Evolutionary conservation across 2,329 filamentous ascomycete genomes (phyloP), one percentile per base, ranked within the genome.

Genomic region (Grosmannia penicillata): DNA sequence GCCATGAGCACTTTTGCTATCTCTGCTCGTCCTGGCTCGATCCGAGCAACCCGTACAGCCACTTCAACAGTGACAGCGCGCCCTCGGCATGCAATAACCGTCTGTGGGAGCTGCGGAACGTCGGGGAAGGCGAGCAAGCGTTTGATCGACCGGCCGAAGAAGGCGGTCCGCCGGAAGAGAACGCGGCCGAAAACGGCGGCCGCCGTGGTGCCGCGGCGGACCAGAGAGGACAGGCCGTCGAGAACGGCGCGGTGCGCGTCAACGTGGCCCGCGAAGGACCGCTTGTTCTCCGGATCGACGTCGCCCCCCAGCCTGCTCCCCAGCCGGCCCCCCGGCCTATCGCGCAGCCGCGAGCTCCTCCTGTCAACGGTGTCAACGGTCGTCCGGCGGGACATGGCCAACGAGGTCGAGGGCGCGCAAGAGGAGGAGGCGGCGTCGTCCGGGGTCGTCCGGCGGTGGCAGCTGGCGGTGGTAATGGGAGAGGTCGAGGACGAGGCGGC

Each of bases 1-100:
- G 91, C 63, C 69, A 79, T 37, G 82, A 84, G 3, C 89, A 96
- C 56, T 96, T 95, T 55, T 98, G 91, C 62, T 96, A 96, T 49
- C 70, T 96, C 1, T 96, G 91, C 53, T 80, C 81, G 1, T 70
- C 77, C n/a, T 96, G 84, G 82, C 68, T 98, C 30, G 71, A 79
- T 40, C 74, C 82, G 0, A 66, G 62, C 15, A 91, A 94, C 48
- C 87, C 87, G 1, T 96, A 96, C 53, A 62, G 69, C 39, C 91
- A 98, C 56, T 98, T 87, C 62, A 94, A 94, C 53, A 68, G 74
- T 22, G 59, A 62, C 30, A 67, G 65, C 2, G 57, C 58, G 31
- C 49, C 61, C 24, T 82, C 75, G 2, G 63, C 64, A 10, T 98
- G 91, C 54, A 93, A 80, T 51, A 81, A 82, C 67, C 76, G 84